A percentile compares a stretch with the other conserved stretches of the same genome.
These are phyloP conservation scores for Xylaria sp. DNA, from an alignment of 2,329 filamentous ascomycete genomes.

Conservation along the genomic window DNA sequence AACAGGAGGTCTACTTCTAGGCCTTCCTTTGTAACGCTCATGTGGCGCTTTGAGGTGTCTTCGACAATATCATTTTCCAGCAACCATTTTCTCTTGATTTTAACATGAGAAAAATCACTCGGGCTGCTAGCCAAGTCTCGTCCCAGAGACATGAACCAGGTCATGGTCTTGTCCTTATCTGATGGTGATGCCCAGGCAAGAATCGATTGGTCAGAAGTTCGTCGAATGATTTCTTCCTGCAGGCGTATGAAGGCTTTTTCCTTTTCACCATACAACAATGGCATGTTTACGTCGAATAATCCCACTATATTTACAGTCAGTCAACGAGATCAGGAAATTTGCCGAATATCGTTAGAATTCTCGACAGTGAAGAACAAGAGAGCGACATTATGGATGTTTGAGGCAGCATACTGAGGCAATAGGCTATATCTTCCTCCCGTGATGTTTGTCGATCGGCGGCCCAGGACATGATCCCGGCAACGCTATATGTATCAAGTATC, in stretches of 20 bases:
- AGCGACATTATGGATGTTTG: neutral
- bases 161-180: neutral
- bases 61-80: neutral
- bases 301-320: slow-evolving; percentile 15
- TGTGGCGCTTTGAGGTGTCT: neutral
- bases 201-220: slow-evolving; percentile 21
- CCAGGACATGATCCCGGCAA: slow-evolving; percentile 25
- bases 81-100: slow-evolving; percentile 17
- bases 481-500: slow-evolving; percentile 4
- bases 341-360: neutral
- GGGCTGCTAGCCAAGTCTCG: neutral
- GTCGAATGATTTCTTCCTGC: slow-evolving; percentile 29
- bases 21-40: slow-evolving; percentile 7
- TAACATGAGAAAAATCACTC: neutral
- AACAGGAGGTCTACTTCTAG: slow-evolving; percentile 17
- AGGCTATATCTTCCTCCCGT: slow-evolving; percentile 27
- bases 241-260: slow-evolving; percentile 19
- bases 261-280: slow-evolving; percentile 27
- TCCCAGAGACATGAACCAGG: neutral
- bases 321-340: neutral
- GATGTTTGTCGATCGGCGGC: slow-evolving; percentile 19
- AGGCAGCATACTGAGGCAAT: slow-evolving; percentile 24
- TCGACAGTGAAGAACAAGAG: neutral
- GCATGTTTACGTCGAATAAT: slow-evolving; percentile 32
- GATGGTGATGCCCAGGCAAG: slow-evolving; percentile 6